Evolutionary conservation across 1,284 basidiomycete genomes (phyloP).

Genomic region (Gymnopus androsaceus): DNA sequence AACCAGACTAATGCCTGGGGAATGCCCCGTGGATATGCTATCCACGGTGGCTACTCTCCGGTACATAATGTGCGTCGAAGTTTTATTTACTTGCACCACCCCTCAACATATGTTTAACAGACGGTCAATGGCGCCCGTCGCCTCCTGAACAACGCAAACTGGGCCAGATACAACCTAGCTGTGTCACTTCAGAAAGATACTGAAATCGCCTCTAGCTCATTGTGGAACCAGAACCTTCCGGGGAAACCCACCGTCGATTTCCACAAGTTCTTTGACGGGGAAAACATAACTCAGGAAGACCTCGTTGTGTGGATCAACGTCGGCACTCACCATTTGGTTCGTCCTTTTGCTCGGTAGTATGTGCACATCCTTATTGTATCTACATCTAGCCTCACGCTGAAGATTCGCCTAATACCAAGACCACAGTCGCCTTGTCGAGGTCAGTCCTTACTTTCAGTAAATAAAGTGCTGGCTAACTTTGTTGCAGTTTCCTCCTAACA

Average conservation of each 20-base stretch:
- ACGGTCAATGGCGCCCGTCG: slow-evolving; percentile 60
- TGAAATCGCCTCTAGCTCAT: slow-evolving; percentile 55
- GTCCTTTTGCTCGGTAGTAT: background rate
- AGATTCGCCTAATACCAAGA: slow-evolving; percentile 62
- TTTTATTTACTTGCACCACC: background rate
- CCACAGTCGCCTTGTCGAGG: slow-evolving; percentile 60
- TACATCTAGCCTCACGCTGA: slow-evolving; percentile 52
- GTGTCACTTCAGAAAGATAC: slow-evolving; percentile 60
- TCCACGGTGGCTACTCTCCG: slow-evolving; percentile 56
- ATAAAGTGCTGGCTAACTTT: background rate
- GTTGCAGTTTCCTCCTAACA: slow-evolving; percentile 53
- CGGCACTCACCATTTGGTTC: slow-evolving; percentile 54
- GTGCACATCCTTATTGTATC: background rate
- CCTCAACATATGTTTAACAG: slow-evolving; percentile 20
- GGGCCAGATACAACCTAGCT: slow-evolving; percentile 65
- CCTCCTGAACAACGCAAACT: slow-evolving; percentile 60
- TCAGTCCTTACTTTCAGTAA: slow-evolving; percentile 25
- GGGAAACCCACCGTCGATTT: slow-evolving; percentile 61
- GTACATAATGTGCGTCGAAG: slow-evolving; percentile 45
- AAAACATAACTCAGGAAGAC: slow-evolving; percentile 61
- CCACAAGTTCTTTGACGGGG: slow-evolving; percentile 64
- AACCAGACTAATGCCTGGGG: slow-evolving; percentile 60
- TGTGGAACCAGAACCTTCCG: slow-evolving; percentile 67
- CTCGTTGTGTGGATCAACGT: slow-evolving; percentile 67
- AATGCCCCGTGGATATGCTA: slow-evolving; percentile 54